Conservation (phyloP, 345 rosid genomes). For the Salix purpurea region DNA sequence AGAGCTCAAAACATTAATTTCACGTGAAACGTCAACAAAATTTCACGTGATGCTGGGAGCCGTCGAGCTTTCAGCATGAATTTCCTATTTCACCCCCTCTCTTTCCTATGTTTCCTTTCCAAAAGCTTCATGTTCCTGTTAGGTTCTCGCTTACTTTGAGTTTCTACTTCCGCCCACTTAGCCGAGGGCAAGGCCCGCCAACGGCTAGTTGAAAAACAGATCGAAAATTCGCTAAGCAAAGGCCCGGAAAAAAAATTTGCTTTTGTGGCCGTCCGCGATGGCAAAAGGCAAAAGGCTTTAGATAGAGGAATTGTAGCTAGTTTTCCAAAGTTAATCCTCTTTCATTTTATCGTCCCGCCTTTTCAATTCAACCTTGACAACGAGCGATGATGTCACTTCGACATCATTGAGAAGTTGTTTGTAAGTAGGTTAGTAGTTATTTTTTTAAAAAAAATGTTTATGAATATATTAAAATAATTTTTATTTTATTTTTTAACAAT, state of each 20-base stretch:
- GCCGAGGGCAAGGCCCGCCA: background rate
- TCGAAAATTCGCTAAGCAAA: too few relatives aligned
- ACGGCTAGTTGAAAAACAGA: background rate
- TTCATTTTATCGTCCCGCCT: constrained; percentile 8
- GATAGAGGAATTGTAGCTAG: background rate
- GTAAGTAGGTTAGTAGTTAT: too few relatives aligned
- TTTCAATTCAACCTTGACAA: constrained; percentile 7
- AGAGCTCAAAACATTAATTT: background rate
- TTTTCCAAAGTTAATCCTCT: background rate
- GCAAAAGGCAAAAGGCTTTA: background rate
- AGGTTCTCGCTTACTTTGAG: background rate
- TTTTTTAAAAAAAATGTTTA: too few relatives aligned
- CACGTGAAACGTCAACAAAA: background rate
- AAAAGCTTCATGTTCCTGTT: background rate
- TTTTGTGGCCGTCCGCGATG: background rate
- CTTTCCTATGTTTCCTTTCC: background rate
- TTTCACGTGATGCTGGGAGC: background rate
- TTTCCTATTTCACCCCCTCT: background rate
- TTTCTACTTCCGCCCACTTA: background rate
- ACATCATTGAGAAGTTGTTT: too few relatives aligned
- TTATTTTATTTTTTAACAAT: too few relatives aligned
- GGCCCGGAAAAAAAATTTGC: background rate
- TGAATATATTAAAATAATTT: too few relatives aligned
- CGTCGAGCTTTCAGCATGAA: background rate
- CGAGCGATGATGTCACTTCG: background rate